Conservation (phyloP, 1,139 yeast species). For the Pneumocystis wakefieldiae region DNA sequence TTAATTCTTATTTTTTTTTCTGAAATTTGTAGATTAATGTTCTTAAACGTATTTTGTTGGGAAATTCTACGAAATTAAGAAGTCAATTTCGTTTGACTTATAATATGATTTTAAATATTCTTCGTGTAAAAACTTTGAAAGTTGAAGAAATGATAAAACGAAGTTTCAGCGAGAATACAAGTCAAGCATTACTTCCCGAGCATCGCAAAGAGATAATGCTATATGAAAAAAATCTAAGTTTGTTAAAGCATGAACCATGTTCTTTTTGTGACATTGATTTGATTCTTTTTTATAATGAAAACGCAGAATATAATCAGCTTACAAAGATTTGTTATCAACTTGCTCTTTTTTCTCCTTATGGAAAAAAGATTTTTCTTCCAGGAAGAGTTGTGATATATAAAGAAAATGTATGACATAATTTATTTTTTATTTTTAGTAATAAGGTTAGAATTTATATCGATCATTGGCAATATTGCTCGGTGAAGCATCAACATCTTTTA, state of each 20-base stretch:
- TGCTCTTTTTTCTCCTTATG: slow-evolving; percentile 2
- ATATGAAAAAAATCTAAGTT: slow-evolving; percentile 35
- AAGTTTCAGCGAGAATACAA: slow-evolving; percentile 80
- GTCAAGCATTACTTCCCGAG: slow-evolving; percentile 76
- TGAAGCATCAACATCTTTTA: slow-evolving; percentile 5
- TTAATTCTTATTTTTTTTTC: neutral
- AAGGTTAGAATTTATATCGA: slow-evolving; percentile 22
- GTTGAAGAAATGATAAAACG: slow-evolving; percentile 97
- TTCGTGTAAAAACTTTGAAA: slow-evolving; percentile 81
- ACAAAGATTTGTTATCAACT: slow-evolving; percentile 8
- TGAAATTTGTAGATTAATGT: slow-evolving; percentile 16
- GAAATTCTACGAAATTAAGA: slow-evolving; percentile 73
- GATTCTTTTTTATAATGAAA: slow-evolving; percentile 35
- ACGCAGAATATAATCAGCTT: slow-evolving; percentile 21
- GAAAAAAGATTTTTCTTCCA: slow-evolving; percentile 15
- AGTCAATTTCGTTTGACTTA: slow-evolving; percentile 90
- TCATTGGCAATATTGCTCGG: slow-evolving; percentile 38
- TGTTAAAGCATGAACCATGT: slow-evolving; percentile 28
- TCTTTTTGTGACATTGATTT: slow-evolving; percentile 25
- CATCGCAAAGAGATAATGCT: slow-evolving; percentile 52
- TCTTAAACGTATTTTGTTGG: slow-evolving; percentile 68
- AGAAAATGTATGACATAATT: slow-evolving; percentile 22
- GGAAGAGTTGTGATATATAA: slow-evolving; percentile 54
- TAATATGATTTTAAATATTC: slow-evolving; percentile 80
- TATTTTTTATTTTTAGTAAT: neutral